phyloP scores from a whole-genome alignment of 1,284 basidiomycete species.

The Apiotrichum montevideense region DNA sequence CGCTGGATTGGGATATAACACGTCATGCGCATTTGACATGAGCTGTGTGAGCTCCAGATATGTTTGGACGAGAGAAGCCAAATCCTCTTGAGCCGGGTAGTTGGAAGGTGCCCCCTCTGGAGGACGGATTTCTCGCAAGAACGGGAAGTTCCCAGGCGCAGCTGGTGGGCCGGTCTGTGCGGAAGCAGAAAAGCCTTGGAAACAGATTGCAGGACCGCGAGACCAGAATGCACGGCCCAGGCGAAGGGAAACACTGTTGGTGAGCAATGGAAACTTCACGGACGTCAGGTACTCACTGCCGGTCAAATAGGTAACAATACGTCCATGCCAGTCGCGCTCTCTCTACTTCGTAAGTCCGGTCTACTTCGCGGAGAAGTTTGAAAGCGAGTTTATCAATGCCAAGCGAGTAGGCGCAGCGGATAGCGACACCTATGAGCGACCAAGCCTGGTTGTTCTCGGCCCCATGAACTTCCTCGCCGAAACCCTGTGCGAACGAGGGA shows the following conservation, averaged over 20 bases:
- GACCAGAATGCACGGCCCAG: conserved; percentile 48
- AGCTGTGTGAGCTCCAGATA: conserved; percentile 46
- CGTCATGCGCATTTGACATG: conserved; percentile 46
- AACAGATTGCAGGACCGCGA: conserved; percentile 44
- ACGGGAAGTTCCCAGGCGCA: conserved; percentile 41
- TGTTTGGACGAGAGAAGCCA: conserved; percentile 41
- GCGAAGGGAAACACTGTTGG: conserved; percentile 35
- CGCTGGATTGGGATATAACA: conserved; percentile 43
- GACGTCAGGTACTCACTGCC: conserved; percentile 28
- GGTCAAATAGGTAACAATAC: conserved; percentile 46
- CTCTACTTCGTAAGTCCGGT: conserved; percentile 37
- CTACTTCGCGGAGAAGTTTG: conserved; percentile 31
- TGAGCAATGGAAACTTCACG: background rate
- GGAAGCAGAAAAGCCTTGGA: conserved; percentile 43
- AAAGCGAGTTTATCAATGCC: conserved; percentile 42
- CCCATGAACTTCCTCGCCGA: conserved; percentile 36
- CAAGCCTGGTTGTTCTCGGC: conserved; percentile 45
- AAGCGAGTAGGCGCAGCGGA: conserved; percentile 41
- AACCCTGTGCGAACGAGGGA: conserved; percentile 27
- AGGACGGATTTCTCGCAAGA: conserved; percentile 28
- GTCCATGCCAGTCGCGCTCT: conserved; percentile 45
- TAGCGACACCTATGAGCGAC: conserved; percentile 44
- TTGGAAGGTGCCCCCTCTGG: conserved; percentile 5
- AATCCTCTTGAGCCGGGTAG: conserved; percentile 35
- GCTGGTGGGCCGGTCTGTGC: conserved; percentile 43